Evolutionary conservation across 495 filamentous ascomycete species (phyloP), one percentile per base, ranked within the genome.

Genomic region (Xylaria grammica): DNA sequence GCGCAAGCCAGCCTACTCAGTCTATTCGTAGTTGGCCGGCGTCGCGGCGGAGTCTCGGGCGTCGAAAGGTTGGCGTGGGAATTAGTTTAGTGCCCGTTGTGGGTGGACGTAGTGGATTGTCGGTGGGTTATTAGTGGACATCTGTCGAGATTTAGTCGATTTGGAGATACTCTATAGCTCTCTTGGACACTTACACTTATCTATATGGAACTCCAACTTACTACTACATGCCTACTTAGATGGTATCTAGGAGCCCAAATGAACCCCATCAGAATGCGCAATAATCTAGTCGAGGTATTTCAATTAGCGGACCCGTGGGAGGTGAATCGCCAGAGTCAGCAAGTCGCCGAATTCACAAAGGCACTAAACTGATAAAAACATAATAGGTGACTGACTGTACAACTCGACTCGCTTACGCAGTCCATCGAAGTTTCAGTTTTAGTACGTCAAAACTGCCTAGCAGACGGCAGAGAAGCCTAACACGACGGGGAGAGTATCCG

Each of bases 81-180:
- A 20, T 29, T 59, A 59, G 42, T 48, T 34, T 59, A 59, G 56
- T 59, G 42, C 42, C 56, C 56, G 56, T 48, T 20, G 17, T 24
- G n/a, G 54, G 54, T 45, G 54, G 54, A 27, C 17, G 44, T 36
- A 11, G 38, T 57, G 38, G 38, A 30, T 44, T 45, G 38, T 45
- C 11, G 26, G 54, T 32, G 38, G 54, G 38, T 30, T 58, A 40
- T 10, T 30, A n/a, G 30, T 24, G 51, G 30, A 11, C 10, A n/a
- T 30, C 11, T 54, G 32, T 54, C 27, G 51, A 30, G 10, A 17
- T 54, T 54, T 22, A 36, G 51, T 34, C 26, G 49, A 27, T 9
- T 51, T 30, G 49, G 49, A 51, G 49, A 51, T 30, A 13, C 7
- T 30, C 49, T 7, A 6, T 17, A 19, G n/a, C n/a, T 26, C 8